Evolutionary conservation across 345 rosid species (phyloP).

Genomic region (Abelmoschus esculentus): DNA sequence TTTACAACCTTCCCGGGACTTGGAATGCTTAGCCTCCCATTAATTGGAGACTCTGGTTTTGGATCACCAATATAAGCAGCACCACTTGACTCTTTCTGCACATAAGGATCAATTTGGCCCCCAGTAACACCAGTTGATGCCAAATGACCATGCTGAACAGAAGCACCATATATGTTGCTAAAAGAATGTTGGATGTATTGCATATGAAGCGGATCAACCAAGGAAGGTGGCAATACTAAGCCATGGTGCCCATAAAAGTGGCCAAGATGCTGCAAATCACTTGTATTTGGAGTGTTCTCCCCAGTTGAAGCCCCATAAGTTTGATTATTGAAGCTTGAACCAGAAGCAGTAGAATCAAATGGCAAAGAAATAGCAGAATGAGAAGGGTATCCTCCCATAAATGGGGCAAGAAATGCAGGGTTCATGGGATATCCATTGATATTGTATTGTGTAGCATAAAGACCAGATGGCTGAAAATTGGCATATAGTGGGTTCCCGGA

Average conservation of each 20-base stretch:
- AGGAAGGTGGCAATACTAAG: conserved; percentile 43
- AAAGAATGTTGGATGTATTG: conserved; percentile 63
- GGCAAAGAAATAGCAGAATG: conserved; percentile 58
- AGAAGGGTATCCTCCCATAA: conserved; percentile 62
- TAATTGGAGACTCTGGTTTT: conserved; percentile 41
- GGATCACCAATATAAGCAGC: conserved; percentile 41
- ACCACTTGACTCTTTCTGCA: conserved; percentile 34
- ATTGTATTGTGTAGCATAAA: conserved; percentile 58
- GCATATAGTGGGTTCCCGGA: conserved; percentile 62
- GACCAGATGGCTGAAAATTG: conserved; percentile 57
- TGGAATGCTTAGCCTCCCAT: conserved; percentile 38
- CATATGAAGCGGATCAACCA: conserved; percentile 60
- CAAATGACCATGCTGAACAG: conserved; percentile 41
- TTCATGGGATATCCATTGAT: conserved; percentile 52
- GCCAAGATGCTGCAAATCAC: conserved; percentile 34
- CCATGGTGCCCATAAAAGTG: conserved; percentile 50
- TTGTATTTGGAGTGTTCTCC: conserved; percentile 27
- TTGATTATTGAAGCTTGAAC: conserved; percentile 34
- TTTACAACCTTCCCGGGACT: conserved; percentile 45
- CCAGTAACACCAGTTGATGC: conserved; percentile 30
- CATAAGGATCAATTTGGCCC: conserved; percentile 35
- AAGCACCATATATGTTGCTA: conserved; percentile 39
- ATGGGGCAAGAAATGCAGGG: conserved; percentile 52
- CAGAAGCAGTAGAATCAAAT: conserved; percentile 41
- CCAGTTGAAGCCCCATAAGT: conserved; percentile 32